Evolutionary conservation across 2,329 filamentous ascomycete species (phyloP).

Genomic region (Lanzia echinophila): DNA sequence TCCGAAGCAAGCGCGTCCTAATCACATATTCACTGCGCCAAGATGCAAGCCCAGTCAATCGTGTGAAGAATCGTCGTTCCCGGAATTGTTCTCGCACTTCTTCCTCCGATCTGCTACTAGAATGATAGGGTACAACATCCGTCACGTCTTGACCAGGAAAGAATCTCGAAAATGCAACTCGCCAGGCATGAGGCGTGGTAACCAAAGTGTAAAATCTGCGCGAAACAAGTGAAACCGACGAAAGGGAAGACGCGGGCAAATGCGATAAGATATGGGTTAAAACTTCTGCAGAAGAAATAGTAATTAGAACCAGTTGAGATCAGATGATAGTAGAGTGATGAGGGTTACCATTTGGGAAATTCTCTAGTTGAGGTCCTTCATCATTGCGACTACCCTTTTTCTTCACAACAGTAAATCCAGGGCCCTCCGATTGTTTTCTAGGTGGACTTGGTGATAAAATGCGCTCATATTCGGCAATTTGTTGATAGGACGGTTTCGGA

Average conservation of each 20-base stretch:
- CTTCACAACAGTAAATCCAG: slow-evolving; percentile 51
- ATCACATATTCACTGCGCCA: slow-evolving; percentile 96
- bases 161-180: slow-evolving; percentile 82
- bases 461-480: slow-evolving; percentile 56
- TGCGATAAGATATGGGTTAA: slow-evolving; percentile 88
- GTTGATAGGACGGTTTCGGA: slow-evolving; percentile 33
- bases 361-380: slow-evolving; percentile 29
- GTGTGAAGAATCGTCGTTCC: slow-evolving; percentile 72
- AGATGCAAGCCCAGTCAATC: slow-evolving; percentile 76
- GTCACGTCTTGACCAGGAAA: slow-evolving; percentile 71
- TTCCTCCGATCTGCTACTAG: slow-evolving; percentile 30
- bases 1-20: slow-evolving; percentile 75
- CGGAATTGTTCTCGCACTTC: slow-evolving; percentile 50
- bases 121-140: slow-evolving; percentile 13
- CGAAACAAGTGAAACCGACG: slow-evolving; percentile 77
- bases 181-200: slow-evolving; percentile 89
- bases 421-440: slow-evolving; percentile 35
- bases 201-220: slow-evolving; percentile 81
- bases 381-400: slow-evolving; percentile 28
- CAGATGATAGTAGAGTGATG: neutral
- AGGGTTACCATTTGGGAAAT: slow-evolving; percentile 73
- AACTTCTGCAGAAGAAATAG: slow-evolving; percentile 59
- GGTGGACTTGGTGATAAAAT: slow-evolving; percentile 43
- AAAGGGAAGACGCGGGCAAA: slow-evolving; percentile 76
- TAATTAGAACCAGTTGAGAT: neutral